phyloP scores from a whole-genome alignment of 2,329 filamentous ascomycete genomes.

The Cordyceps cateniannulata region DNA sequence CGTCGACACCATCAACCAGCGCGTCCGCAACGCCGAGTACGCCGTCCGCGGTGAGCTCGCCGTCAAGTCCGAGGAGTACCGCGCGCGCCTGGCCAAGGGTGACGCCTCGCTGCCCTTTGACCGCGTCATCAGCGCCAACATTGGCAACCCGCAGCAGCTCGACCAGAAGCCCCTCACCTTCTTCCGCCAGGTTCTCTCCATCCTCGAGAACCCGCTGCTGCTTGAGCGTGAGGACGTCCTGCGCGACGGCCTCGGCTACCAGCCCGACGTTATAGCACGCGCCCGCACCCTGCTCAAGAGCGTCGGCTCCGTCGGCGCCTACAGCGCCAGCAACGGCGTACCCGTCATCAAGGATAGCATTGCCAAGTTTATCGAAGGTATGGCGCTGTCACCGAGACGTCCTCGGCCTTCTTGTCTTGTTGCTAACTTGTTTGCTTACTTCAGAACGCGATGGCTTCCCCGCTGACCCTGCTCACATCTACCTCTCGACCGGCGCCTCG shows the following conservation, averaged over 20 bases:
- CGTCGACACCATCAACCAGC: conserved; percentile 85
- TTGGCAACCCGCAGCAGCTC: conserved; percentile 97
- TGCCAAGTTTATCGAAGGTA: conserved; percentile 84
- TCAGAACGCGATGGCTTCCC: conserved; percentile 80
- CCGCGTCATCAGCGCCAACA: conserved; percentile 92
- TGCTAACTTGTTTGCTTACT: conserved; percentile 9
- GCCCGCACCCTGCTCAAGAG: conserved; percentile 75
- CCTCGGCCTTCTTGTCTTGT: too few relatives aligned
- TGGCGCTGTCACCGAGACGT: too few relatives aligned
- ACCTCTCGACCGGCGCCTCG: conserved; percentile 85
- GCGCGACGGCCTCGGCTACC: conserved; percentile 70
- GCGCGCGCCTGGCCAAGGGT: conserved; percentile 61
- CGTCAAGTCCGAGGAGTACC: conserved; percentile 86
- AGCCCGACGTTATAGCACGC: conserved; percentile 79
- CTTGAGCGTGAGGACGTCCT: conserved; percentile 80
- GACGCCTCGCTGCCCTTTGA: conserved; percentile 68
- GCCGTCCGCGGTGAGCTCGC: conserved; percentile 94
- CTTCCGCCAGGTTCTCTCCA: conserved; percentile 91
- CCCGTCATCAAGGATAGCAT: conserved; percentile 83
- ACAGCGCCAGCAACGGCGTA: conserved; percentile 88
- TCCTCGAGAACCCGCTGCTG: conserved; percentile 83
- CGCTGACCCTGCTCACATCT: conserved; percentile 73
- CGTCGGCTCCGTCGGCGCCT: conserved; percentile 88
- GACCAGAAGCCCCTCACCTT: conserved; percentile 99
- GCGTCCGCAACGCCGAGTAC: conserved; percentile 84